These are phyloP conservation scores for Phyllosticta citribraziliensis DNA, from an alignment of 2,329 filamentous ascomycete genomes.

Conservation along the genomic window DNA sequence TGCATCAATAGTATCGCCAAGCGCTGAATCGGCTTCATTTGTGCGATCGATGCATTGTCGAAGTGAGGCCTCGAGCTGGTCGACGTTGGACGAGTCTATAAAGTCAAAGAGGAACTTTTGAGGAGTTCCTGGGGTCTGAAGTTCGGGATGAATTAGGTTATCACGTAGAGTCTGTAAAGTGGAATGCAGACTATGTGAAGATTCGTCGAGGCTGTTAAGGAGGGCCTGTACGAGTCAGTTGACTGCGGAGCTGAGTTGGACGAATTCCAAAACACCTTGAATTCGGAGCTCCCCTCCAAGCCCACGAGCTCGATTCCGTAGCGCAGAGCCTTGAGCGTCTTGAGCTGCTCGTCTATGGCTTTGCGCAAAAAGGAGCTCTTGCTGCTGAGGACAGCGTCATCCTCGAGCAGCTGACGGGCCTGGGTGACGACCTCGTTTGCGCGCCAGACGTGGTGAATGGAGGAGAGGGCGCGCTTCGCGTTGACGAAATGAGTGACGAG, in stretches of 20 bases:
- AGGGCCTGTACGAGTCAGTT: conserved; percentile 32
- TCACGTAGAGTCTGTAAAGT: conserved; percentile 57
- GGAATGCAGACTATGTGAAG: conserved; percentile 53
- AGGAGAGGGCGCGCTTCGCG: conserved; percentile 78
- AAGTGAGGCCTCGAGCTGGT: conserved; percentile 54
- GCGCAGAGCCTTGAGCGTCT: conserved; percentile 33
- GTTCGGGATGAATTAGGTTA: conserved; percentile 54
- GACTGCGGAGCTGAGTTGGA: background rate
- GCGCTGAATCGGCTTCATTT: conserved; percentile 55
- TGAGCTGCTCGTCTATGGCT: conserved; percentile 35
- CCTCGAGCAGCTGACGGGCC: conserved; percentile 66
- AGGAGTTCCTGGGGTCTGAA: conserved; percentile 42
- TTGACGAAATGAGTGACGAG: conserved; percentile 77
- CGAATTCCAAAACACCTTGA: conserved; percentile 25
- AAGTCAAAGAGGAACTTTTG: conserved; percentile 63
- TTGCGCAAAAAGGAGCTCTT: conserved; percentile 35
- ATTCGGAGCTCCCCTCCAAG: conserved; percentile 33
- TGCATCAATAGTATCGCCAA: conserved; percentile 45
- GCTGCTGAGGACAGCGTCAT: conserved; percentile 60
- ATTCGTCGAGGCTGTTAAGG: conserved; percentile 55
- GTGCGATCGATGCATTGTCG: conserved; percentile 63
- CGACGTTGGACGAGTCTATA: conserved; percentile 62
- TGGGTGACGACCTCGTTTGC: conserved; percentile 77
- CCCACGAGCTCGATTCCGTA: conserved; percentile 34
- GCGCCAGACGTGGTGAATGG: conserved; percentile 71